Conservation (phyloP, 129 eudicot species). For the Flaveria bidentis region DNA sequence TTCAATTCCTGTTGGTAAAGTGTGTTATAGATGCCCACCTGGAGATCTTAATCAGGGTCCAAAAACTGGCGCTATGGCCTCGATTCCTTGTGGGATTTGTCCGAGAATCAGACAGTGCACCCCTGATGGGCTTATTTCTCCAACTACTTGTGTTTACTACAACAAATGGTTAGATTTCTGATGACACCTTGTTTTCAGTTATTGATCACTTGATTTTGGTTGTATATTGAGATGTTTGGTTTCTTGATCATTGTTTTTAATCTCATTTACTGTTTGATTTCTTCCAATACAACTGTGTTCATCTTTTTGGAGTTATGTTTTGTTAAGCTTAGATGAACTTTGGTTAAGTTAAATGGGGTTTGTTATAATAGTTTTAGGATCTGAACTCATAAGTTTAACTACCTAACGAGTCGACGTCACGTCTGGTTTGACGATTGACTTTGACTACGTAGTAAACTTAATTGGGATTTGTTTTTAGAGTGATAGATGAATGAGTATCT, state of each 20-base stretch:
- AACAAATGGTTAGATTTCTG: conserved; percentile 70
- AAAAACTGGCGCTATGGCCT: conserved; percentile 55
- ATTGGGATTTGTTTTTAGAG: neutral
- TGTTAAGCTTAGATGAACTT: conserved; percentile 9
- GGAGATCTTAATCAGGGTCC: conserved; percentile 39
- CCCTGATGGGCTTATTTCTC: conserved; percentile 82
- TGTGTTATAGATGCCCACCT: conserved; percentile 61
- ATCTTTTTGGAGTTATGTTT: neutral
- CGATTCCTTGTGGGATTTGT: conserved; percentile 86
- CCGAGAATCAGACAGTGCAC: conserved; percentile 74
- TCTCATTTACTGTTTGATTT: neutral
- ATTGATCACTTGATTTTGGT: conserved; percentile 13
- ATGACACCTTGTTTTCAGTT: conserved; percentile 19
- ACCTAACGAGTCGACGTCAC: too few species aligned
- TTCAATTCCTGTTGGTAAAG: conserved; percentile 59
- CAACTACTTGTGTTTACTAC: conserved; percentile 69
- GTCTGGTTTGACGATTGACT: too few species aligned
- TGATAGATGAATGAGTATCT: neutral
- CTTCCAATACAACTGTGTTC: neutral
- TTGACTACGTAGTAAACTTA: too few species aligned
- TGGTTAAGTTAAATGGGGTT: neutral
- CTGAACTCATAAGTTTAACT: neutral
- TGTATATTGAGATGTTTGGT: conserved; percentile 22
- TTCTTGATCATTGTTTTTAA: neutral
- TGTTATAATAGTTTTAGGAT: neutral